Percentiles rank a stretch among this genome's conserved stretches.
phyloP scores from a whole-genome alignment of 768 basidiomycete genomes.

The Tulasnella sp. region DNA sequence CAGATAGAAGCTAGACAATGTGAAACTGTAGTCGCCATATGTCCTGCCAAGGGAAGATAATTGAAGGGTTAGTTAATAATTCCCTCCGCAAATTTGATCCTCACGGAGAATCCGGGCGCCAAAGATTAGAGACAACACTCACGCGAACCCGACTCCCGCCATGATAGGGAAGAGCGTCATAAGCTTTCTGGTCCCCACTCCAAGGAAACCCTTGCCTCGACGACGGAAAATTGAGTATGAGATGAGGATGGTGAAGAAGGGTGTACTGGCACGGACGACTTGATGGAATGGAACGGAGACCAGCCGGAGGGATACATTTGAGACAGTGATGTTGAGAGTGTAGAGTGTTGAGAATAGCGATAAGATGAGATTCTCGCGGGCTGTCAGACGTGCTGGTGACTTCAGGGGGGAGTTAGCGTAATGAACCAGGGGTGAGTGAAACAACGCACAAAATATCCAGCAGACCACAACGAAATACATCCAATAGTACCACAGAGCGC shows the following conservation, averaged over 20 bases:
- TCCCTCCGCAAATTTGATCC: background rate
- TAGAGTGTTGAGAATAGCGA: conserved; percentile 79
- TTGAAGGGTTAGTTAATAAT: background rate
- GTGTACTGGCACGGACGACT: conserved; percentile 85
- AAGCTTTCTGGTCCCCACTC: conserved; percentile 47
- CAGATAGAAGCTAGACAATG: conserved; percentile 65
- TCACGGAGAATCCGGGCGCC: background rate
- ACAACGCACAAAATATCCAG: conserved; percentile 38
- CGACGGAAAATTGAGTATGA: conserved; percentile 35
- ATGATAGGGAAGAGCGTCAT: conserved; percentile 73
- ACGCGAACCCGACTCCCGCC: conserved; percentile 85
- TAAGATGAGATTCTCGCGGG: conserved; percentile 46
- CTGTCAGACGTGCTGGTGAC: conserved; percentile 40
- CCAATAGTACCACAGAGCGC: conserved; percentile 77
- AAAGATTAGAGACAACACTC: conserved; percentile 23
- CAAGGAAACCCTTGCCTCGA: background rate
- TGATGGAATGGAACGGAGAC: conserved; percentile 96
- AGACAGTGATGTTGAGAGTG: conserved; percentile 87
- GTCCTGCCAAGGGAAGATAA: conserved; percentile 38
- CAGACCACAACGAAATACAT: conserved; percentile 48
- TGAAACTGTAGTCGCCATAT: conserved; percentile 93
- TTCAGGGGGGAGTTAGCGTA: conserved; percentile 12
- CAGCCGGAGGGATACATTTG: conserved; percentile 77
- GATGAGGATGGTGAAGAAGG: conserved; percentile 79
- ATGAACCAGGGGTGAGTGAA: background rate